Percentiles rank a stretch among this genome's conserved stretches.
phyloP scores from a whole-genome alignment of 2,329 filamentous ascomycete genomes.

The Ophiostoma novo-ulmi region DNA sequence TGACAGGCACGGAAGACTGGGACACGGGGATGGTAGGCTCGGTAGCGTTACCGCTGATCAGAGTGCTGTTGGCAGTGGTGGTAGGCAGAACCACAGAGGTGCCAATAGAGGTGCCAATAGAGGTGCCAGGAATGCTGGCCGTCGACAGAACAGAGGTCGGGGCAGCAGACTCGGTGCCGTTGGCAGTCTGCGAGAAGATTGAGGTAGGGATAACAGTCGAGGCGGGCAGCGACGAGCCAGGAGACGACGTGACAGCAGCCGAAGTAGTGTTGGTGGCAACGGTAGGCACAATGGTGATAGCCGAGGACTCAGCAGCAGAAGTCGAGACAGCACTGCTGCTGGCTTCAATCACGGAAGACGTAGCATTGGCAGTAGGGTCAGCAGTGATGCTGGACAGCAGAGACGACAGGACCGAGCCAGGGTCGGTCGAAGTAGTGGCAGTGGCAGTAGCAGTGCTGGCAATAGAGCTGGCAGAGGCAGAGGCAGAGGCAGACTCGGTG shows the following conservation, averaged over 20 bases:
- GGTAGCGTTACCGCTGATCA: constrained; percentile 17
- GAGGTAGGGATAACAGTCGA: constrained; percentile 6
- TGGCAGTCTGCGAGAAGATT: constrained; percentile 16
- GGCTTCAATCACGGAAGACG: neutral
- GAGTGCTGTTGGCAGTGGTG: neutral
- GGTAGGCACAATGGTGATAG: neutral
- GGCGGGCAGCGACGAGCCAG: neutral
- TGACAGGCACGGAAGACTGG: constrained; percentile 12
- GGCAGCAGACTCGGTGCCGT: constrained; percentile 9
- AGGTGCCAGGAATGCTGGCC: neutral
- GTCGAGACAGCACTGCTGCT: neutral
- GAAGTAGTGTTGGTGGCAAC: neutral
- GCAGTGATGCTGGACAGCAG: neutral
- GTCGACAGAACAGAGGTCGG: constrained; percentile 7
- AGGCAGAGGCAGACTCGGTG: neutral
- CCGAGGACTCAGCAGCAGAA: constrained; percentile 6
- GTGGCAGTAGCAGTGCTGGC: constrained; percentile 10
- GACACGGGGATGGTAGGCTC: constrained; percentile 16
- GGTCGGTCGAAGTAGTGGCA: constrained; percentile 16
- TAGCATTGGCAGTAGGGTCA: constrained; percentile 5
- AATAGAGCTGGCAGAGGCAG: neutral
- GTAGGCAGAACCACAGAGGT: neutral
- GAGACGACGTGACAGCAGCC: neutral
- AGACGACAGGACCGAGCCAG: constrained; percentile 3
- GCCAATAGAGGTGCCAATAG: neutral